phyloP scores from a whole-genome alignment of 1,284 basidiomycete species.

The Rhodotorula mucilaginosa region DNA sequence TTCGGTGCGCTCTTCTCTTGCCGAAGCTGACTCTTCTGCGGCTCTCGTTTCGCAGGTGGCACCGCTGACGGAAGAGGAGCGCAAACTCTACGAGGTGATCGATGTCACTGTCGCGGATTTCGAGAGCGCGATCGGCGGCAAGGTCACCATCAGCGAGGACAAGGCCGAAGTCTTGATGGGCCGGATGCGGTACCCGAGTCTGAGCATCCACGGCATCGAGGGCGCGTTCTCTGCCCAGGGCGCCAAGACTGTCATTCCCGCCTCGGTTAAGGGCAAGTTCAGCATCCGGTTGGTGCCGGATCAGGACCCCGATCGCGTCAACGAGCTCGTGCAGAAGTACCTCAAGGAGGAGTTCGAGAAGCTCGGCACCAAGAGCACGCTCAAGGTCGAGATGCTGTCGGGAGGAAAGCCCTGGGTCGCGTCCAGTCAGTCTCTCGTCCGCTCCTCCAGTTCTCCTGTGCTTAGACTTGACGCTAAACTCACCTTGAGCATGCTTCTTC shows the following conservation, averaged over 20 bases:
- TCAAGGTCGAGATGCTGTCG: conserved; percentile 66
- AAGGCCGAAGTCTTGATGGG: conserved; percentile 86
- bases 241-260: conserved; percentile 80
- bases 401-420: conserved; percentile 86
- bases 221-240: conserved; percentile 75
- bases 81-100: conserved; percentile 53
- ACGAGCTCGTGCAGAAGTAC: conserved; percentile 69
- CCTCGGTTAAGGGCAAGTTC: conserved; percentile 84
- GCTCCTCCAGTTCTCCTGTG: neutral
- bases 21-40: neutral
- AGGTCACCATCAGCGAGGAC: conserved; percentile 73
- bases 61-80: conserved; percentile 72
- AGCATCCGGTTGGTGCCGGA: conserved; percentile 89
- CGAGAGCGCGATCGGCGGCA: conserved; percentile 72
- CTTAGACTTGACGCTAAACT: neutral
- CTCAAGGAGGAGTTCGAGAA: conserved; percentile 76
- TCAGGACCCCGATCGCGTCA: conserved; percentile 70
- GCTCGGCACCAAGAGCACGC: conserved; percentile 76
- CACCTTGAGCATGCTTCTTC: conserved; percentile 10
- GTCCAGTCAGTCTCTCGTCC: conserved; percentile 4
- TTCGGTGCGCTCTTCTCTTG: neutral
- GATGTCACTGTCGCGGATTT: conserved; percentile 58
- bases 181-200: conserved; percentile 60
- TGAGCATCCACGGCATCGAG: conserved; percentile 95
- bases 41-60: conserved; percentile 54